These are phyloP conservation scores for Cladosporium austrohemisphaericum DNA, from an alignment of 2,329 filamentous ascomycete genomes.

Conservation along the genomic window DNA sequence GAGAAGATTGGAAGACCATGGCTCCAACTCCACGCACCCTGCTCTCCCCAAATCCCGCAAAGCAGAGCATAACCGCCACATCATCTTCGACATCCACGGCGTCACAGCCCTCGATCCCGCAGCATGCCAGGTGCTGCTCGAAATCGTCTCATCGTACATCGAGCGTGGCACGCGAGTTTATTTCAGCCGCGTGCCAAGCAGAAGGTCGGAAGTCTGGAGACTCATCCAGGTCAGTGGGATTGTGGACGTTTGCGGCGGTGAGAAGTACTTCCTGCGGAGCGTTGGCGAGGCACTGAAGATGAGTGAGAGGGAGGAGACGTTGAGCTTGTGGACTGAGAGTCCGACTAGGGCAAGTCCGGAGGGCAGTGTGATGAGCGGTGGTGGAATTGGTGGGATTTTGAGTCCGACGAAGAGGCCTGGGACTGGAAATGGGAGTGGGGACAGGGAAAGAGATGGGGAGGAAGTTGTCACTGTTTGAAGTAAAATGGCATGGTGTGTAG, in stretches of 20 bases:
- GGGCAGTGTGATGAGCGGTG: not conserved
- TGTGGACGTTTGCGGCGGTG: slow-evolving; percentile 74
- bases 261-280: slow-evolving; percentile 71
- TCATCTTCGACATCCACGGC: slow-evolving; percentile 98
- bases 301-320: slow-evolving; percentile 65
- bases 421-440: not conserved
- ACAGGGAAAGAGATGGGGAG: not conserved
- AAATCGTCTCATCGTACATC: slow-evolving; percentile 82
- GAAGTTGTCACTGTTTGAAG: slow-evolving; percentile 1
- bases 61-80: slow-evolving; percentile 79
- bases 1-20: slow-evolving; percentile 80
- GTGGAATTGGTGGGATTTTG: not conserved
- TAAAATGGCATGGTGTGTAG: not conserved
- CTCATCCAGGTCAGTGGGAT: slow-evolving; percentile 79
- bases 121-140: slow-evolving; percentile 82
- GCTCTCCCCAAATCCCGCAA: slow-evolving; percentile 75
- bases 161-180: slow-evolving; percentile 72
- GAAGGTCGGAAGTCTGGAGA: slow-evolving; percentile 58
- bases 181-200: slow-evolving; percentile 58
- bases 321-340: slow-evolving; percentile 11
- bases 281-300: slow-evolving; percentile 80
- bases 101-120: slow-evolving; percentile 92
- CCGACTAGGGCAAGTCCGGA: slow-evolving; percentile 6
- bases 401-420: not conserved
- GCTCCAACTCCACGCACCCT: slow-evolving; percentile 79